These are phyloP conservation scores for Fusarium piperis DNA, from an alignment of 2,329 filamentous ascomycete genomes.

Conservation along the genomic window DNA sequence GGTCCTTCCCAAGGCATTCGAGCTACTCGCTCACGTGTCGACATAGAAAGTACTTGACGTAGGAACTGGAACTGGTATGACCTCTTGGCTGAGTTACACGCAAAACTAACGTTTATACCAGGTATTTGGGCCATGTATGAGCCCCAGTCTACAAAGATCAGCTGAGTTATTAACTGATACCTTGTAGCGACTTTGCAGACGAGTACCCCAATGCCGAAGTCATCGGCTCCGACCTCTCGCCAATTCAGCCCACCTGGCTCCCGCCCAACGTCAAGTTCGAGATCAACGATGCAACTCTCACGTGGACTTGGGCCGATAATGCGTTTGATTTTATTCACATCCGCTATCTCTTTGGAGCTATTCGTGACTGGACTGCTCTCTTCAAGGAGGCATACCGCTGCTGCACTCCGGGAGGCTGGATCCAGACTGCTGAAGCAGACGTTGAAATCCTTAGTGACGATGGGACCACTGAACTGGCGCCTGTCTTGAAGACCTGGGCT, in stretches of 20 bases:
- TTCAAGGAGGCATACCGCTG: conserved; percentile 33
- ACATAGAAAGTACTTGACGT: conserved; percentile 25
- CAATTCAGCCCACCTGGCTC: conserved; percentile 35
- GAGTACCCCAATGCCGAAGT: conserved; percentile 32
- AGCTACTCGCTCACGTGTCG: background rate
- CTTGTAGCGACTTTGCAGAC: conserved; percentile 30
- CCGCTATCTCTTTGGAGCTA: conserved; percentile 37
- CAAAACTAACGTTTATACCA: background rate
- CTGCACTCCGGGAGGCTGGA: conserved; percentile 28
- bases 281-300: conserved; percentile 32
- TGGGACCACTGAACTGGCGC: conserved; percentile 26
- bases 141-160: fast-evolving
- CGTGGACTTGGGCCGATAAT: conserved; percentile 31
- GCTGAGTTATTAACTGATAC: background rate
- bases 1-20: background rate
- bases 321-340: conserved; percentile 37
- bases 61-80: conserved; percentile 12
- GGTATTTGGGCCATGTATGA: conserved; percentile 40
- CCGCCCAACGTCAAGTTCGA: conserved; percentile 37
- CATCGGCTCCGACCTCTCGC: conserved; percentile 34
- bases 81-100: background rate
- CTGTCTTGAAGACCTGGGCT: conserved; percentile 15
- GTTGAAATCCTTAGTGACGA: conserved; percentile 35
- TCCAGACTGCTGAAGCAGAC: conserved; percentile 32
- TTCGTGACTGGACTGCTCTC: conserved; percentile 21